These are phyloP conservation scores for Pythium dissotocum DNA, from an alignment of 352 stramenopile species.

Conservation along the genomic window DNA sequence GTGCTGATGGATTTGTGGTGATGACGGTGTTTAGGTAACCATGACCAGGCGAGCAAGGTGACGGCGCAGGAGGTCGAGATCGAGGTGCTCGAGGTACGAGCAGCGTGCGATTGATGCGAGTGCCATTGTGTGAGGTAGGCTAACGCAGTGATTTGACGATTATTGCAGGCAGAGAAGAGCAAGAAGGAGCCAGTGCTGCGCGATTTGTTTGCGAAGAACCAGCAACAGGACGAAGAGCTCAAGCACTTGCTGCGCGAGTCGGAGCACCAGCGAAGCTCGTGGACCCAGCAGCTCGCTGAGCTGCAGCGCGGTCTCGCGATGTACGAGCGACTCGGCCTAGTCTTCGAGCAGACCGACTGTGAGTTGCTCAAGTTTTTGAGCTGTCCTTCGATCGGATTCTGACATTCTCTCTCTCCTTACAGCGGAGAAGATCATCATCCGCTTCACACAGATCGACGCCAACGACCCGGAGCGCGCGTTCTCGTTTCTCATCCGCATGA, in stretches of 20 bases:
- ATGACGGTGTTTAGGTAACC: slow-evolving; percentile 1
- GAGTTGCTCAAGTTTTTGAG: neutral
- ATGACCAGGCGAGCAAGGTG: slow-evolving; percentile 55
- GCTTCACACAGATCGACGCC: slow-evolving; percentile 72
- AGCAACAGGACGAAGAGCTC: slow-evolving; percentile 57
- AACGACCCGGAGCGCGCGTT: slow-evolving; percentile 60
- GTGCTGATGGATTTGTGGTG: too few species aligned
- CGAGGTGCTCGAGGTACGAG: slow-evolving; percentile 53
- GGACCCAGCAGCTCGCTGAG: slow-evolving; percentile 58
- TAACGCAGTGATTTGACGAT: neutral
- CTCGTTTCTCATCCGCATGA: slow-evolving; percentile 71
- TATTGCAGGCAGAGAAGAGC: slow-evolving; percentile 41
- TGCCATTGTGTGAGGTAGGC: neutral
- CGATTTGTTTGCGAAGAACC: slow-evolving; percentile 55
- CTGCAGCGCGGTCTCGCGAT: slow-evolving; percentile 60
- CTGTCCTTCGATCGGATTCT: neutral
- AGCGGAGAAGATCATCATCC: slow-evolving; percentile 65
- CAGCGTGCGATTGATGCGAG: neutral
- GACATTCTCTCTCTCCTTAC: neutral
- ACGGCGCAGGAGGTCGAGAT: slow-evolving; percentile 66
- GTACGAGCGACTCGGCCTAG: slow-evolving; percentile 70
- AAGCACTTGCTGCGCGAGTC: slow-evolving; percentile 42
- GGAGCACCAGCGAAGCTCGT: slow-evolving; percentile 40
- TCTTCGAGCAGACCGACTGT: slow-evolving; percentile 69
- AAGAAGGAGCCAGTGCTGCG: slow-evolving; percentile 67